phyloP scores from a whole-genome alignment of 768 basidiomycete species.

The Trametes sanguinea region DNA sequence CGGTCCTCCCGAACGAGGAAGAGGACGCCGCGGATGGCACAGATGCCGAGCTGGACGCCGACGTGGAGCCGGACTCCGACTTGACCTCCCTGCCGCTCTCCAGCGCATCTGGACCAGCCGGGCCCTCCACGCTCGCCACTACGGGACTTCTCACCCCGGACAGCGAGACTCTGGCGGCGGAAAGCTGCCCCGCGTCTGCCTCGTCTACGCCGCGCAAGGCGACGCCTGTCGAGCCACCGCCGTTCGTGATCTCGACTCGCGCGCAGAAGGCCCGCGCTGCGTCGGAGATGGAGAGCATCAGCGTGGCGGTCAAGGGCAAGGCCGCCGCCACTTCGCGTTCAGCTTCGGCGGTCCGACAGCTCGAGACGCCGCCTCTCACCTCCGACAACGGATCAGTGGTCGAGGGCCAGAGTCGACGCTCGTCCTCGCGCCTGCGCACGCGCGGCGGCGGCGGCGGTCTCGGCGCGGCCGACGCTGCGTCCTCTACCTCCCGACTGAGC shows the following conservation, averaged over 20 bases:
- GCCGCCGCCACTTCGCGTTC: slow-evolving; percentile 18
- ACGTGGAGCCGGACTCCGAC: slow-evolving; percentile 51
- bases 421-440: slow-evolving; percentile 27
- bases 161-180: slow-evolving; percentile 24
- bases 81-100: slow-evolving; percentile 51
- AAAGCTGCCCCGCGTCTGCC: slow-evolving; percentile 10
- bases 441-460: slow-evolving; percentile 17
- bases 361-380: slow-evolving; percentile 51
- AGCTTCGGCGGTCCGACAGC: slow-evolving; percentile 34
- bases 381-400: slow-evolving; percentile 43
- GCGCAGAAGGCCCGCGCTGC: slow-evolving; percentile 48
- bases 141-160: slow-evolving; percentile 33
- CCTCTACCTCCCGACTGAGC: slow-evolving; percentile 19
- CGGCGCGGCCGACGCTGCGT: slow-evolving; percentile 21
- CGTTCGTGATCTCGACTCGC: slow-evolving; percentile 62
- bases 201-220: slow-evolving; percentile 17
- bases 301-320: slow-evolving; percentile 20
- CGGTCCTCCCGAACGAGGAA: slow-evolving; percentile 55
- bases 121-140: slow-evolving; percentile 14
- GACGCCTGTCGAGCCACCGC: slow-evolving; percentile 10
- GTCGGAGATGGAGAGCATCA: slow-evolving; percentile 26
- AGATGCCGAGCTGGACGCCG: slow-evolving; percentile 46
- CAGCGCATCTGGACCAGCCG: slow-evolving; percentile 16
- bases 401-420: slow-evolving; percentile 30
- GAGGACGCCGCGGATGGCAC: slow-evolving; percentile 61